phyloP scores from a whole-genome alignment of 169 alveolate genomes.

The Plasmodium cynomolgi region DNA sequence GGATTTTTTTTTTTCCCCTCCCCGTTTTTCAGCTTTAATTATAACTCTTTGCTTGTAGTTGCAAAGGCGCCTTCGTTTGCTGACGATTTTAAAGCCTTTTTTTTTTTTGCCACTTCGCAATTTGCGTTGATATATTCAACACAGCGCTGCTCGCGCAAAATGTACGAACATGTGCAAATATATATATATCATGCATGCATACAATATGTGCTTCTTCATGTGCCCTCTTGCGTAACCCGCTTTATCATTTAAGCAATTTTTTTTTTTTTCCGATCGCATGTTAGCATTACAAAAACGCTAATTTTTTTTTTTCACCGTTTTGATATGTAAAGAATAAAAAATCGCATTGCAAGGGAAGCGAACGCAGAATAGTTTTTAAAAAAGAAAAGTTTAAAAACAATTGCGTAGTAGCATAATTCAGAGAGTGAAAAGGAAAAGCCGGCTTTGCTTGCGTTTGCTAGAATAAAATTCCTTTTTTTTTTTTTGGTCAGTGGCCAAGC shows the following conservation, averaged over 20 bases:
- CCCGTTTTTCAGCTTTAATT: not conserved
- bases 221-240: not conserved
- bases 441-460: not conserved
- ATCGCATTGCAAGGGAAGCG: not conserved
- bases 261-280: not conserved
- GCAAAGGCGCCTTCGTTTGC: not conserved
- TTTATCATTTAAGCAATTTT: not conserved
- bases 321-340: not conserved
- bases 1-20: not conserved
- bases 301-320: not conserved
- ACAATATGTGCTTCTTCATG: not conserved
- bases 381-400: not conserved
- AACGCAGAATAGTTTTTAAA: not conserved
- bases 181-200: not conserved
- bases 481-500: not conserved
- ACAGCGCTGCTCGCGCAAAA: not conserved
- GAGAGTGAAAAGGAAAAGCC: not conserved
- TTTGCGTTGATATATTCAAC: not conserved
- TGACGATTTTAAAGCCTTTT: not conserved
- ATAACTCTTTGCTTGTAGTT: not conserved
- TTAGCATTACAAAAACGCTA: not conserved
- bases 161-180: not conserved
- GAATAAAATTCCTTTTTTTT: not conserved
- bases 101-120: not conserved
- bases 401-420: not conserved